Base-by-base conservation (phyloP, 306 rosid genomes). In the Mucuna pruriens region DNA sequence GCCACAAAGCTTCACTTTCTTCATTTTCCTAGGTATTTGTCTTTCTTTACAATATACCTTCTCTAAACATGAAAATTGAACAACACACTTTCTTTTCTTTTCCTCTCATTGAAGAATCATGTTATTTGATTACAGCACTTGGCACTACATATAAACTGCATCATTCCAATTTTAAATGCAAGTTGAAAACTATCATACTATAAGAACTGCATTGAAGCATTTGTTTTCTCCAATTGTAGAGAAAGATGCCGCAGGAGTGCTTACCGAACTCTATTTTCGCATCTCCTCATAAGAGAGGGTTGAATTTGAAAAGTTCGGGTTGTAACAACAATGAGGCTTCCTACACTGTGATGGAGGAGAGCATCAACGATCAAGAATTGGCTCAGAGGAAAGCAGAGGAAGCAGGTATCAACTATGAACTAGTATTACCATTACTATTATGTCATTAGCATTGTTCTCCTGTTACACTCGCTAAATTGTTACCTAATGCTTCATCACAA, bases 331-430 rank as follows among this genome's bases (percentile, higher is more conserved):
- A 76, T 63, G 95, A 87, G 8, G 66, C 80, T 74, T 71, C 85
- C 6, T 58, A 71, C 83, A 20, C 4, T 0, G 68, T 45, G 31
- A 70, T 85, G 2, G 99, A 95, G 9, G 99, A 95, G 42, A 85
- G 83, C 48, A 87, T 95, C 87, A 87, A 91, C 71, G 99, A 95
- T 75, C 90, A 87, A 82, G 99, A 95, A 80, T 86, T 95, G 82
- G 99, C 99, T 80, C 95, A 91, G 31, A 88, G 99, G 64, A 95
- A 95, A 90, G 97, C 99, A n/a, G 99, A 87, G 87, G 99, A 95
- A 89, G 97, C 99, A 85, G 99, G 99, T 94, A 72, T 39, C 45
- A 31, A 15, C 2, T 61, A 29, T 61, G 4, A 23, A 49, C 17
- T 66, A 4, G 26, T 19, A 2, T 11, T 66, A 20, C 9, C 11